Evolutionary conservation across 306 rosid species (phyloP), one percentile per base, ranked within the genome.

Genomic region (Dalbergia oliveri): DNA sequence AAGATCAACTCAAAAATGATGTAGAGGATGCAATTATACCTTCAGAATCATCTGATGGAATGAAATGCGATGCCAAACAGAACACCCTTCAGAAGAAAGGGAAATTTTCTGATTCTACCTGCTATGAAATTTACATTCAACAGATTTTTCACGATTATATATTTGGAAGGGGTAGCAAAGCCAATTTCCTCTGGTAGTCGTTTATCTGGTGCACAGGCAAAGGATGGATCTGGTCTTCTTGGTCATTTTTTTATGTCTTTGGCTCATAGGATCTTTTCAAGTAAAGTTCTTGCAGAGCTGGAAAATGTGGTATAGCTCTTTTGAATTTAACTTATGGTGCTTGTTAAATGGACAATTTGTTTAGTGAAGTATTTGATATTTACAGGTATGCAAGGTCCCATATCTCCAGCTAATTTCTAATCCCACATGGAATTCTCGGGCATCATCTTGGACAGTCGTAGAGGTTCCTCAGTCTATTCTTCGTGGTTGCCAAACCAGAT

Each of bases 391-490:
- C 82, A 90, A 86, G 58, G 93, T 90, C 72, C 96, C 94, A 47
- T 93, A 87, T 91, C 89, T 91, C 69, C 91, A 90, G 83, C 66
- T 93, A 79, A 80, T 84, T 78, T 90, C 97, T 66, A 89, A 95
- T 79, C 96, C 94, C 51, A 90, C 99, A 2, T 90, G 99, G 99
- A 88, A 91, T 84, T 95, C 94, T 82, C 91, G 97, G 21, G 83
- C 87, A 16, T 95, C 98, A 9, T 91, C 98, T 9, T 95, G 99
- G 98, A 91, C 93, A n/a, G 81, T 92, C 19, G 84, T 93, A 91
- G 92, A 89, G 82, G 85, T 94, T 87, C 94, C 97, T 67, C 87
- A 72, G 43, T 87, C 97, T 65, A 84, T 90, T 71, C 87, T 91
- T 60, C 90, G 69, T 58, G 85, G 86, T 70, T 61, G 81, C 86